Conservation (phyloP, 306 rosid species). For the Bauhinia variegata region DNA sequence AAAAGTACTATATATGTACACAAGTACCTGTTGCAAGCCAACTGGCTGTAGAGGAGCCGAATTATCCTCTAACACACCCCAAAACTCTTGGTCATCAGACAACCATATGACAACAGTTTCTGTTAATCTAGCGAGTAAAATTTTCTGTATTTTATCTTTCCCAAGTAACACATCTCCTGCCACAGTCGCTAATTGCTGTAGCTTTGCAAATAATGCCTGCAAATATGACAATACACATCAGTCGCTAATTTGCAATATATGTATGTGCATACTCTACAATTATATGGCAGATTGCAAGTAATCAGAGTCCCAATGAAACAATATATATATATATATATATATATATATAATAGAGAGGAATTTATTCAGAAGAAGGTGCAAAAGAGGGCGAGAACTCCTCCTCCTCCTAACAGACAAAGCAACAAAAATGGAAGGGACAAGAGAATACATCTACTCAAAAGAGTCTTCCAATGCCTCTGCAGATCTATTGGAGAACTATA, state of each 20-base stretch:
- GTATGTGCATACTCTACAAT: neutral
- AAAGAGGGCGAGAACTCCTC: no score
- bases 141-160: slow-evolving; percentile 88
- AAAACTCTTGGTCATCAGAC: slow-evolving; percentile 95
- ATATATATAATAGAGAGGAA: no score
- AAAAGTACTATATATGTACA: slow-evolving; percentile 25
- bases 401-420: no score
- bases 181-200: slow-evolving; percentile 89
- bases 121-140: slow-evolving; percentile 92
- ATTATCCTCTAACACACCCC: slow-evolving; percentile 80
- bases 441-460: no score
- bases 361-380: no score
- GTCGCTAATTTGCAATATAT: slow-evolving; percentile 6
- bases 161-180: slow-evolving; percentile 95
- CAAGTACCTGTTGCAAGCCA: slow-evolving; percentile 87
- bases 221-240: slow-evolving; percentile 35
- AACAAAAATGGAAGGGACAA: no score
- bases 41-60: slow-evolving; percentile 70
- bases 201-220: slow-evolving; percentile 90
- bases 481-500: no score
- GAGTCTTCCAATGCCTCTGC: no score
- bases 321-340: no score
- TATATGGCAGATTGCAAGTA: slow-evolving; percentile 16
- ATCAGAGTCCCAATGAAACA: slow-evolving; percentile 5
- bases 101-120: slow-evolving; percentile 98